Conservation (phyloP, 768 basidiomycete genomes). For the Trametopsis cervina region DNA sequence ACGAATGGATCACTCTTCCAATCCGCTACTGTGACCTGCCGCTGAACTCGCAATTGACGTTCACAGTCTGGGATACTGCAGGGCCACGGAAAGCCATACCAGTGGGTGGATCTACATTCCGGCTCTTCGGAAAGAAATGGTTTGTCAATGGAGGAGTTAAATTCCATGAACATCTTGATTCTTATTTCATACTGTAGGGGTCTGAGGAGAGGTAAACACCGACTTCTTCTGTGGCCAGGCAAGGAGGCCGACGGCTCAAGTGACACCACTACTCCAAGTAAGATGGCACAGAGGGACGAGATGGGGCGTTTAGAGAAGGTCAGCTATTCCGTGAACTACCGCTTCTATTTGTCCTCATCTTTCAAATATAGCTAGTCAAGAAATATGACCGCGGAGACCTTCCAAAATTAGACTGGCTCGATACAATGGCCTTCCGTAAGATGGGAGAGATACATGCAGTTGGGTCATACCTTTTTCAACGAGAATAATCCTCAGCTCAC, state of each 20-base stretch:
- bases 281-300: constrained; percentile 74
- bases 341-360: not conserved
- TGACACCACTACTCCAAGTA: constrained; percentile 84
- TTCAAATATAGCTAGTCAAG: constrained; percentile 68
- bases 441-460: constrained; percentile 95
- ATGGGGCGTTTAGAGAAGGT: constrained; percentile 95
- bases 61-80: constrained; percentile 95
- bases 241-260: constrained; percentile 80
- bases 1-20: constrained; percentile 89
- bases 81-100: constrained; percentile 74
- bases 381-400: constrained; percentile 95
- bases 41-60: constrained; percentile 77
- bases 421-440: constrained; percentile 86
- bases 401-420: constrained; percentile 92
- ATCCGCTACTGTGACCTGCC: constrained; percentile 94
- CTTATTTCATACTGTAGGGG: constrained; percentile 45
- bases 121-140: constrained; percentile 92
- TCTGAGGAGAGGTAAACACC: constrained; percentile 84
- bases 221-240: constrained; percentile 77
- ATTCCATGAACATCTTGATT: not conserved
- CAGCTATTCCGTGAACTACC: not conserved
- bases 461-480: constrained; percentile 21
- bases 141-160: constrained; percentile 25
- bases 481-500: not conserved
- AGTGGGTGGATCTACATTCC: constrained; percentile 88